phyloP scores from a whole-genome alignment of 306 rosid species.

The Trifolium pratense region DNA sequence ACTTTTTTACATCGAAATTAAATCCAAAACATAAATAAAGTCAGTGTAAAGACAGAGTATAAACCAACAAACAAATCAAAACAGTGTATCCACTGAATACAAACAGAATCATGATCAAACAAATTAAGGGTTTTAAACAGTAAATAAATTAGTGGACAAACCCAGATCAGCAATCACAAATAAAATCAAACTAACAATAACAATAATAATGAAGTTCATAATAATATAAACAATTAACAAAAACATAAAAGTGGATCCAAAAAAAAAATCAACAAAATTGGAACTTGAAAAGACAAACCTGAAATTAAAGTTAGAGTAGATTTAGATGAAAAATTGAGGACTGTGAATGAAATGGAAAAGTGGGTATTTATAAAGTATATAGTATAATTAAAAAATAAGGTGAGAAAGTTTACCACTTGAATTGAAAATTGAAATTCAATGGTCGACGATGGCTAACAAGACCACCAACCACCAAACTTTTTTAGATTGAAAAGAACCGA shows the following conservation, averaged over 20 bases:
- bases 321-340: constrained; percentile 42
- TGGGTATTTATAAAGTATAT: not conserved
- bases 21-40: not conserved
- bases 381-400: constrained; percentile 17
- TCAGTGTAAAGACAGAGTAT: not conserved
- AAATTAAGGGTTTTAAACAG: constrained; percentile 24
- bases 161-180: constrained; percentile 33
- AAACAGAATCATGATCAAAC: constrained; percentile 30
- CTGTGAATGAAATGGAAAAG: constrained; percentile 32
- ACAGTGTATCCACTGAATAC: constrained; percentile 1
- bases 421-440: constrained; percentile 28
- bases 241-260: constrained; percentile 2
- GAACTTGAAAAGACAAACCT: constrained; percentile 51
- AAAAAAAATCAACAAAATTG: not conserved
- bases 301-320: constrained; percentile 28
- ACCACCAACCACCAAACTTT: constrained; percentile 31
- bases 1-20: not conserved
- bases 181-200: not conserved
- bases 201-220: constrained; percentile 2
- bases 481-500: not conserved
- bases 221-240: not conserved
- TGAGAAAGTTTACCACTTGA: constrained; percentile 26
- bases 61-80: constrained; percentile 13
- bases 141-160: not conserved
- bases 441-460: constrained; percentile 28